Evolutionary conservation across 1,284 basidiomycete genomes (phyloP).

Genomic region (Austroboletus novae-zelandiae): DNA sequence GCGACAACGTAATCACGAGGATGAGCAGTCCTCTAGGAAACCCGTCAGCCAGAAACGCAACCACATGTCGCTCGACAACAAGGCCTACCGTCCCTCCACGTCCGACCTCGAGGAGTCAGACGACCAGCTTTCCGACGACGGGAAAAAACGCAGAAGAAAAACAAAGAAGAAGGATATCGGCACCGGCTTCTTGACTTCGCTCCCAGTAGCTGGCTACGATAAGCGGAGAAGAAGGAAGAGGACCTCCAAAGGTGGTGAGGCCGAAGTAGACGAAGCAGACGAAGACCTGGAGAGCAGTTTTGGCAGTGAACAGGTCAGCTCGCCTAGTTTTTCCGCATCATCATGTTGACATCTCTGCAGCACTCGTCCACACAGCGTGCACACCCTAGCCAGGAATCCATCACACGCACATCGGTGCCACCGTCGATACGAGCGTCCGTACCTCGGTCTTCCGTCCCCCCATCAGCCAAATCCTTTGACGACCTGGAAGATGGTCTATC

Average conservation of each 20-base stretch:
- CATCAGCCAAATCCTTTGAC: constrained; percentile 27
- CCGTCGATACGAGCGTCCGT: constrained; percentile 31
- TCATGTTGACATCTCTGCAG: constrained; percentile 14
- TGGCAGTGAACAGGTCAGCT: constrained; percentile 36
- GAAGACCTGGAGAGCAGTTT: constrained; percentile 34
- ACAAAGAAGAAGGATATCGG: constrained; percentile 54
- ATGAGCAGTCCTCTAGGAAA: constrained; percentile 32
- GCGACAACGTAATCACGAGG: constrained; percentile 34
- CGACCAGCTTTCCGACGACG: constrained; percentile 57
- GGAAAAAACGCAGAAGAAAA: constrained; percentile 49
- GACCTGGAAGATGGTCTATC: constrained; percentile 38
- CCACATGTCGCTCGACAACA: constrained; percentile 72
- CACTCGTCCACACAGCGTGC: constrained; percentile 33
- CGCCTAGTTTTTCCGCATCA: neutral
- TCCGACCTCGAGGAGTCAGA: constrained; percentile 63
- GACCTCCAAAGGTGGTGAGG: constrained; percentile 34
- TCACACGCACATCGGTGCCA: constrained; percentile 23
- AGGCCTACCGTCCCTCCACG: constrained; percentile 66
- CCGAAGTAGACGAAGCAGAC: constrained; percentile 26
- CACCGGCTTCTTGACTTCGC: constrained; percentile 57
- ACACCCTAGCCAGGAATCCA: constrained; percentile 16
- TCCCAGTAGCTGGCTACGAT: constrained; percentile 64
- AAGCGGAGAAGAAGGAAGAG: constrained; percentile 48
- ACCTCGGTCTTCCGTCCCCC: constrained; percentile 35
- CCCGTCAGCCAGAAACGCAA: constrained; percentile 45